Evolutionary conservation across 768 basidiomycete species (phyloP), one percentile per base, ranked within the genome.

Genomic region (Termitomyces sp.): DNA sequence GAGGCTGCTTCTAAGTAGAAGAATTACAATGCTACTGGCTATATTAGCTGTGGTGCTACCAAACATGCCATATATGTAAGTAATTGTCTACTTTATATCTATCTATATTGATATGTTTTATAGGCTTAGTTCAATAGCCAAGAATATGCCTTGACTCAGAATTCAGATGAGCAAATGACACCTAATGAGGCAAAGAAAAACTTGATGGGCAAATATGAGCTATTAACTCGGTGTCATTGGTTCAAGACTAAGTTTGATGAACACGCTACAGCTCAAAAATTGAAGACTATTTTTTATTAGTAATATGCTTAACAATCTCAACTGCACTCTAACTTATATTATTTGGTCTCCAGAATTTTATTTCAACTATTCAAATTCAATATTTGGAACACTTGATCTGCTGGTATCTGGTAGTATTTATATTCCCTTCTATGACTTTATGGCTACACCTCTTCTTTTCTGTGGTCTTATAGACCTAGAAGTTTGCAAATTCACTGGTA

Each of bases 41-140:
- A 53, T 58, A 65, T 69, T 64, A 67, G 67, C 6, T 46, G 56
- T 45, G 63, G 65, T 0, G 60, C 41, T 24, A 64, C 67, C 45
- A 69, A 64, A 54, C 45, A 44, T 20, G 63, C 62, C n/a, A 65
- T 69, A 16, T 69, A 69, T 62, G 62, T 66, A 55, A 42, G 65
- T 67, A 9, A 1, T 16, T 16, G 2, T 12, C 12, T 24, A 3
- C 63, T 63, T 60, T 44, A 30, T 27, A 27, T 27, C 1, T 27
- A n/a, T n/a, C n/a, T n/a, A n/a, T 4, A 27, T 27, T 27, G 27
- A 27, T 4, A 27, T 27, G 12, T 4, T 11, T 22, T 41, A 3
- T 45, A 58, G 57, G 51, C 51, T 45, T 11, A 44, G 20, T 54
- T 53, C 31, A 60, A 16, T 39, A 57, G 54, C 15, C 55, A 45